These are phyloP conservation scores for Salix purpurea DNA, from an alignment of 345 rosid genomes.

Conservation along the genomic window DNA sequence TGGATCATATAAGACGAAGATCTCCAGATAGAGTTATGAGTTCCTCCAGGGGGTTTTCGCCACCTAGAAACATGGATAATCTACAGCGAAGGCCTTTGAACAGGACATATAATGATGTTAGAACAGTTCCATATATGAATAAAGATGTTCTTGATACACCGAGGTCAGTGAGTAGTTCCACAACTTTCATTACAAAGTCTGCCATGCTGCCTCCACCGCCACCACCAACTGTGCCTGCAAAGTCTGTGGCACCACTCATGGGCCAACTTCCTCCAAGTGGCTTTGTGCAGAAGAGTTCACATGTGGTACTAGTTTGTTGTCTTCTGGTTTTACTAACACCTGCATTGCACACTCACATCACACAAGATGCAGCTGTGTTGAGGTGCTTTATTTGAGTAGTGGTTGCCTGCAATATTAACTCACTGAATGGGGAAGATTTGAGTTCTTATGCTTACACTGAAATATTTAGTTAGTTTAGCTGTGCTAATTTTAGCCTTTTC, in stretches of 20 bases:
- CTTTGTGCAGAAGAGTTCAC: conserved; percentile 44
- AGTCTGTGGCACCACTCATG: conserved; percentile 43
- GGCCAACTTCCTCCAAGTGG: conserved; percentile 51
- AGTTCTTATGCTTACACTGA: neutral
- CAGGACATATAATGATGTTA: conserved; percentile 54
- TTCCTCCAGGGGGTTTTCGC: conserved; percentile 61
- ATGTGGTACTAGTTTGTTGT: conserved; percentile 42
- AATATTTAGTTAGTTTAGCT: neutral
- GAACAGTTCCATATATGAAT: conserved; percentile 49
- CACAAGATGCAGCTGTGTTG: neutral
- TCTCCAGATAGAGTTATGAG: conserved; percentile 57
- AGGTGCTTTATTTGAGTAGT: neutral
- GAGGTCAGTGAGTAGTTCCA: conserved; percentile 39
- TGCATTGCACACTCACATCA: neutral
- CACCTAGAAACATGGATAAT: conserved; percentile 46
- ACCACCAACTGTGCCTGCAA: conserved; percentile 10
- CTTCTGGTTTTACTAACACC: neutral
- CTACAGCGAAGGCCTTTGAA: conserved; percentile 44
- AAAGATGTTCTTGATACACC: conserved; percentile 54
- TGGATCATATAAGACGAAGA: conserved; percentile 62
- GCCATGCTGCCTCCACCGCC: conserved; percentile 43
- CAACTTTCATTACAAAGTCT: conserved; percentile 50
- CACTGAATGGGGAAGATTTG: neutral
- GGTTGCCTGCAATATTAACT: neutral
- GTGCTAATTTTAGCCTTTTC: neutral